phyloP scores from a whole-genome alignment of 2,329 filamentous ascomycete genomes.

The Lasiodiplodia sp. region DNA sequence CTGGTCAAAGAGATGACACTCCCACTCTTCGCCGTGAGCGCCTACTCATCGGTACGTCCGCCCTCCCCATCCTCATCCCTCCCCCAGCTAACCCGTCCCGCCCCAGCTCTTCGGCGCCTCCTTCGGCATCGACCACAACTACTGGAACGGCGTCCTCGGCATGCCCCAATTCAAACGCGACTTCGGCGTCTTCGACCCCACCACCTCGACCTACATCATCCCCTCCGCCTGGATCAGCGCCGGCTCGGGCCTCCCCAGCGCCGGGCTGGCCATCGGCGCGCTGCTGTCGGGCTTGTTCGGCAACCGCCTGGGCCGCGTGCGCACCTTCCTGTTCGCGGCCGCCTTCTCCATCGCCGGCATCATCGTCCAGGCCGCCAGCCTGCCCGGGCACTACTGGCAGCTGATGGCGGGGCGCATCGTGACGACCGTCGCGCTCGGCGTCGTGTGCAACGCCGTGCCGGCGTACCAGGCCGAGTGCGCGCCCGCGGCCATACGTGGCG shows the following conservation, averaged over 20 bases:
- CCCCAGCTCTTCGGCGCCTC: too few species aligned
- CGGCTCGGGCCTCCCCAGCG: slow-evolving; percentile 3
- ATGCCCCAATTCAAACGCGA: slow-evolving; percentile 2
- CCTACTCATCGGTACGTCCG: too few species aligned
- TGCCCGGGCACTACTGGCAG: not conserved
- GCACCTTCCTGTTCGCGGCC: slow-evolving; percentile 1
- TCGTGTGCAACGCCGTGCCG: slow-evolving; percentile 7
- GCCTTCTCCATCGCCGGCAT: slow-evolving; percentile 8
- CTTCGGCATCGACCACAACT: slow-evolving; percentile 17
- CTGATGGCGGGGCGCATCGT: slow-evolving; percentile 12
- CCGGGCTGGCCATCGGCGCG: slow-evolving; percentile 7
- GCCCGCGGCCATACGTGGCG: not conserved
- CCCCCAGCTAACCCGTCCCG: too few species aligned
- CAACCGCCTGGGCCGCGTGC: not conserved
- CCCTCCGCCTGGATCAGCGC: slow-evolving; percentile 12
- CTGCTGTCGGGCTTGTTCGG: not conserved
- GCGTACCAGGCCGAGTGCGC: not conserved
- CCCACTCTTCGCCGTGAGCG: too few species aligned
- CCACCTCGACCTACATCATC: not conserved
- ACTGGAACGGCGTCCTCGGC: slow-evolving; percentile 8
- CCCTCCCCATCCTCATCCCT: too few species aligned
- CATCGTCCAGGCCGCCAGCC: not conserved
- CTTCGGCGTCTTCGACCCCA: not conserved
- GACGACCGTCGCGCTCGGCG: slow-evolving; percentile 2
- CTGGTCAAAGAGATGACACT: too few species aligned